Base-by-base conservation (phyloP, 2,329 filamentous ascomycete species). In the Colletotrichum gloeosporioides region DNA sequence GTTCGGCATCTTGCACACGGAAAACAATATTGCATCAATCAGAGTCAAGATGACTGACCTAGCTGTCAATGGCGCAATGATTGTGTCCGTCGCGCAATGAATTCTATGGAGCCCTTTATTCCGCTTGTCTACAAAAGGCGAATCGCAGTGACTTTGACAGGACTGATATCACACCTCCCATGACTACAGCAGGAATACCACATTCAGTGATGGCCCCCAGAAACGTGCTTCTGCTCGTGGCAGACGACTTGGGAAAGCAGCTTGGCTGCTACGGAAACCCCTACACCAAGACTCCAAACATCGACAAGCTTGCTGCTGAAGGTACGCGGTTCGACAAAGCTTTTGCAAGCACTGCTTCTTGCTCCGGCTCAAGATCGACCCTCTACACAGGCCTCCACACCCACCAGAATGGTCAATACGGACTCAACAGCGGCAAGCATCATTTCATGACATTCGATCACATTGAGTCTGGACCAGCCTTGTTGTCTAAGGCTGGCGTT, bases 341-440 rank as follows among this genome's bases (percentile, higher is more conserved):
- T 18, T 88, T 88, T 77, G 84, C 85, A 13, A 86, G 84, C 76
- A 88, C 86, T 4, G 88, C 88, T 0, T 89, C 87, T 0, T 89
- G 88, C 80, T 88, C 86, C 71, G 86, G 84, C 36, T 88, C 85
- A 77, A 84, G 87, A 8, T 86, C 87, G 0, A 85, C 85, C 18
- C 85, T 89, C 25, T 89, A 89, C 78, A 89, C 87, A 0, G 88
- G 88, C 5, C 81, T 88, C 1, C 88, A 89, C 69, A 88, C 87
- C 0, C 87, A 88, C 71, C 79, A 89, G 70, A 89, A 87, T 67
- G 88, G 88, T 2, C 84, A 87, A 74, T 89, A 89, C 65, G 88
- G 88, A 1, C 83, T 89, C 6, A 80, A 82, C 8, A 80, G 81
- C 29, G 80, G 82, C 12, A 77, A 79, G 59, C 82, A 85, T 75